Percentiles rank a stretch among this genome's conserved stretches.
Evolutionary conservation across 2,329 filamentous ascomycete genomes (phyloP).

Genomic region (Onygenales sp.): DNA sequence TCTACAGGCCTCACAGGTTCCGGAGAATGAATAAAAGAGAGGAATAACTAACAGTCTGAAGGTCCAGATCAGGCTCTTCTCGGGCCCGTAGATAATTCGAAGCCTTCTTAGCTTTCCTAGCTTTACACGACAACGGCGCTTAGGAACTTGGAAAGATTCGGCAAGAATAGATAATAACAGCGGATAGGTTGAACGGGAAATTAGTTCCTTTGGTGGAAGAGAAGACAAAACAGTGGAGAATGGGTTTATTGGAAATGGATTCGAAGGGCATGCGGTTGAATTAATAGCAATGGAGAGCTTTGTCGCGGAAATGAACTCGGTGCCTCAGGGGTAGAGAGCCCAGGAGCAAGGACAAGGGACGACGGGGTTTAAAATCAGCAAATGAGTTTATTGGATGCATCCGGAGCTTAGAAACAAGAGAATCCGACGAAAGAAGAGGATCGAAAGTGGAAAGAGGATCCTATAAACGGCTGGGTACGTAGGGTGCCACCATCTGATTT

Average conservation of each 20-base stretch:
- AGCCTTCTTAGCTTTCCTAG: not conserved
- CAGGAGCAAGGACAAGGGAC: not conserved
- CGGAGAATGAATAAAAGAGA: not conserved
- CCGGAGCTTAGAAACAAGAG: not conserved
- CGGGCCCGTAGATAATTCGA: not conserved
- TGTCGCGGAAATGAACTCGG: not conserved
- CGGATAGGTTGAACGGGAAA: not conserved
- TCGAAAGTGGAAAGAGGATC: slow-evolving; percentile 2
- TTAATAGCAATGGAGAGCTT: slow-evolving; percentile 3
- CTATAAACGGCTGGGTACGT: not conserved
- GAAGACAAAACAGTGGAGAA: not conserved
- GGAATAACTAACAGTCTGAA: not conserved
- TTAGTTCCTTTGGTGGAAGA: not conserved
- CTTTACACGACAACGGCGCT: not conserved
- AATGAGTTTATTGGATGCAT: slow-evolving; percentile 1
- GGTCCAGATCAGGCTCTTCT: not conserved
- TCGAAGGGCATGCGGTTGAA: not conserved
- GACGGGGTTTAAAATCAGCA: not conserved
- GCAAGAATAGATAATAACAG: not conserved
- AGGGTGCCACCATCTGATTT: slow-evolving; percentile 2
- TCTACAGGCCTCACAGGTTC: not conserved
- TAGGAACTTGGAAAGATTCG: not conserved
- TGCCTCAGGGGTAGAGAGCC: not conserved
- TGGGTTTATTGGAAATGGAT: not conserved
- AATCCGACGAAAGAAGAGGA: slow-evolving; percentile 7